Evolutionary conservation across 2,329 filamentous ascomycete genomes (phyloP).

Genomic region (Verticillium isaacii): DNA sequence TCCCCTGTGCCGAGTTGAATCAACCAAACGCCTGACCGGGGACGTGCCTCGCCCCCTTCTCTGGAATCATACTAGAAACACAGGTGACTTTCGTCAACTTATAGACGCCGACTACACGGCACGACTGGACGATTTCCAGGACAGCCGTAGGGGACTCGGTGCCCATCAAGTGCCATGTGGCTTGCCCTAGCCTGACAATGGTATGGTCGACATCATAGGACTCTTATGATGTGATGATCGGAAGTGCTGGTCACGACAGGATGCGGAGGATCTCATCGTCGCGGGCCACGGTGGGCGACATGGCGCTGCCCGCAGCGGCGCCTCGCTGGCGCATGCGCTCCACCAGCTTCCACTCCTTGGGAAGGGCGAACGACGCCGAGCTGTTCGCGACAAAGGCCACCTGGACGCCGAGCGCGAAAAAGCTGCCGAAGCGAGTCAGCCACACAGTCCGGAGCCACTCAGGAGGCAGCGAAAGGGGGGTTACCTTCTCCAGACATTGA

Average conservation of each 20-base stretch:
- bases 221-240: too few relatives aligned
- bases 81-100: too few relatives aligned
- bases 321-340: neutral
- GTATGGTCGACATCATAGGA: too few relatives aligned
- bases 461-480: neutral
- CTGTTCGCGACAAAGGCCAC: neutral
- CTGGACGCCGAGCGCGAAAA: conserved; percentile 1
- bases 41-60: too few relatives aligned
- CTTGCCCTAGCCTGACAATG: too few relatives aligned
- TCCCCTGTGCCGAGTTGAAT: too few relatives aligned
- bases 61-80: too few relatives aligned
- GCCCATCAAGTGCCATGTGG: neutral
- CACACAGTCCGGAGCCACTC: neutral
- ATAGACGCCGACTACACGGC: too few relatives aligned
- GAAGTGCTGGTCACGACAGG: neutral
- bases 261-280: neutral
- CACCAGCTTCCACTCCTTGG: neutral
- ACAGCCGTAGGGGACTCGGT: too few relatives aligned
- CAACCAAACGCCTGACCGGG: too few relatives aligned
- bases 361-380: neutral
- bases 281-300: neutral
- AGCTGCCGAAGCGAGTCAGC: neutral
- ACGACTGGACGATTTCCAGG: too few relatives aligned
- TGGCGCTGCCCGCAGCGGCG: neutral
- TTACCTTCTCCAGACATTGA: conserved; percentile 1